Evolutionary conservation across 2,329 filamentous ascomycete genomes (phyloP), one percentile per base, ranked within the genome.

Genomic region (Aspergillus sp.): DNA sequence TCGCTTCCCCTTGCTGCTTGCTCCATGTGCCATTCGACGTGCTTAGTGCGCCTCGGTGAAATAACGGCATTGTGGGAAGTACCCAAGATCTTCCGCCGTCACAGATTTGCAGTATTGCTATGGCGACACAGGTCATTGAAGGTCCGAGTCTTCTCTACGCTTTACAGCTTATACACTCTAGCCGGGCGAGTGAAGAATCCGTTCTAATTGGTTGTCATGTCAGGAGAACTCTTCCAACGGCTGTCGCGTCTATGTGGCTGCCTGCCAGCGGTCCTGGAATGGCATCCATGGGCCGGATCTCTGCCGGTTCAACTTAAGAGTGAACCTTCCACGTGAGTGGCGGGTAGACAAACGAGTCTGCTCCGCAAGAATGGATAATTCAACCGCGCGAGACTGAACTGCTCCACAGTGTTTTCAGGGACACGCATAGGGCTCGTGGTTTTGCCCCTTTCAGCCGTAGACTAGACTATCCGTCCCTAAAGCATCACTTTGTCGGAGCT

Each of bases 1-100:
- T 15, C 49, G 13, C 25, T 36, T 19, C 28, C 53, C 53, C 53
- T 55, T 41, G 39, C 53, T 23, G 53, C 30, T 12, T 32, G 53
- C 50, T 47, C 39, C 53, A 55, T 32, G 50, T 53, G 47, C 23
- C 47, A 32, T 30, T 52, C 19, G 7, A 36, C 25, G 10, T 52
- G 36, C 36, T 55, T 30, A 45, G 53, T 25, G 13, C n/a, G 36
- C 23, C 43, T 32, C 19, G 32, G 32, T 55, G 53, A 55, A 55
- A 55, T 41, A 23, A 25, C 39, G 53, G 53, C 36, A 39, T 25
- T 25, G 17, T 23, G 19, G 28, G n/a, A 53, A 23, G 25, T 25
- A 21, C 13, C 23, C 53, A 55, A 21, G 23, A 32, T 45, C 28
- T 21, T 32, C 15, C 28, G 25, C 9, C 4, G 47, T 30, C 45